Evolutionary conservation across 2,329 filamentous ascomycete species (phyloP).

Genomic region (Apiospora hydei): DNA sequence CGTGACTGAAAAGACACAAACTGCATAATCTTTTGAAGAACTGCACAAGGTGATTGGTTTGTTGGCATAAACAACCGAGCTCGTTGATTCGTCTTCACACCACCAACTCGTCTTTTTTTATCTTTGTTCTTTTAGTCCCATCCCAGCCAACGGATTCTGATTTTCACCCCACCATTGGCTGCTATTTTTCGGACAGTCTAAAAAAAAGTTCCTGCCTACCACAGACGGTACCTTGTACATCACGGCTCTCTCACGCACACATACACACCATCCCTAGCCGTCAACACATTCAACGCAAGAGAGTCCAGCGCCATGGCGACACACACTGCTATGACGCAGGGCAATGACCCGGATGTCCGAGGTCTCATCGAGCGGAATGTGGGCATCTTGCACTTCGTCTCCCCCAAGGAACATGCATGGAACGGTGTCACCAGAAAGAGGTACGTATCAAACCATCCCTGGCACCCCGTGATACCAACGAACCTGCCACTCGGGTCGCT

Average conservation of each 20-base stretch:
- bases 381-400: conserved; percentile 52
- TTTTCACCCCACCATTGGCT: conserved; percentile 11
- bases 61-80: neutral
- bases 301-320: conserved; percentile 39
- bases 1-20: neutral
- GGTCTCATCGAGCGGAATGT: conserved; percentile 42
- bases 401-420: conserved; percentile 50
- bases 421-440: conserved; percentile 53
- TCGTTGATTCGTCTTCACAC: conserved; percentile 3
- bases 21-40: conserved; percentile 6
- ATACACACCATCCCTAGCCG: neutral
- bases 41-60: neutral
- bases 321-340: conserved; percentile 45
- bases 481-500: neutral
- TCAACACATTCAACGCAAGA: conserved; percentile 7
- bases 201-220: conserved; percentile 13
- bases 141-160: neutral
- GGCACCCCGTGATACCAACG: conserved; percentile 1
- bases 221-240: conserved; percentile 20
- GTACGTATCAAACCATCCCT: conserved; percentile 39
- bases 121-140: neutral
- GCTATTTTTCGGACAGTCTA: conserved; percentile 8
- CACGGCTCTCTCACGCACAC: neutral
- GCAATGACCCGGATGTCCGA: conserved; percentile 41
- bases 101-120: neutral